Evolutionary conservation across 108 stramenopile species (phyloP).

Genomic region (Skeletonema costatum): DNA sequence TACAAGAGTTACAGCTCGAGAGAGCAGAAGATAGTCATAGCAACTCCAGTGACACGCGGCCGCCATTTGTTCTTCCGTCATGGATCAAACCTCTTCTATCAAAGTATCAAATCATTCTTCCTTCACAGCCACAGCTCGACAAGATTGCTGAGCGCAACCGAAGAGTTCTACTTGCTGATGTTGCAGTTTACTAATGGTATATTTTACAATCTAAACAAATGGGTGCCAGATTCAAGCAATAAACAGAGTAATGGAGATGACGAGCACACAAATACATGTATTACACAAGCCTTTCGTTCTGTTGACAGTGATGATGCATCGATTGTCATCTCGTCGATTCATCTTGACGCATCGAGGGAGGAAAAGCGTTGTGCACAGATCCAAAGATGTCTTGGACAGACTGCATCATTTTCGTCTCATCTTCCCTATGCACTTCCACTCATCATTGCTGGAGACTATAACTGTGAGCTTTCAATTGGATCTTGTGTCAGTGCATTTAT

Average conservation of each 20-base stretch:
- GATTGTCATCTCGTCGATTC: slow-evolving; percentile 52
- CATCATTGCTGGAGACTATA: slow-evolving; percentile 61
- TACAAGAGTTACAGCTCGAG: slow-evolving; percentile 62
- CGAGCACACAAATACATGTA: slow-evolving; percentile 38
- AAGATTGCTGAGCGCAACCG: slow-evolving; percentile 53
- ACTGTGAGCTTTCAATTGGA: slow-evolving; percentile 47
- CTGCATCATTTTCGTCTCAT: neutral
- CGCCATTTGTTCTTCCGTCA: slow-evolving; percentile 32
- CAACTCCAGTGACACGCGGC: neutral
- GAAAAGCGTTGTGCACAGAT: slow-evolving; percentile 49
- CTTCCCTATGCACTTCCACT: slow-evolving; percentile 10
- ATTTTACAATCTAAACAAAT: slow-evolving; percentile 35
- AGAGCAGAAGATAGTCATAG: neutral
- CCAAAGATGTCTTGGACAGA: slow-evolving; percentile 33
- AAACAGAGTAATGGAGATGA: neutral
- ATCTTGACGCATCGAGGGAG: slow-evolving; percentile 55
- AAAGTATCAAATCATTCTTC: slow-evolving; percentile 37
- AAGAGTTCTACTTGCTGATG: slow-evolving; percentile 48
- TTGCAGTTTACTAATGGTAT: slow-evolving; percentile 56
- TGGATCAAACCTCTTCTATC: slow-evolving; percentile 41
- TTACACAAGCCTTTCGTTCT: slow-evolving; percentile 26
- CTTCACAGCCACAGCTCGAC: slow-evolving; percentile 39
- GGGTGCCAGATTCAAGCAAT: slow-evolving; percentile 17
- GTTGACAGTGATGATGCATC: slow-evolving; percentile 18
- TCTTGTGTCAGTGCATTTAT: slow-evolving; percentile 51